A percentile compares a stretch with the other conserved stretches of the same genome.
phyloP scores from a whole-genome alignment of 495 filamentous ascomycete species.

The Bathelium albidoporum region DNA sequence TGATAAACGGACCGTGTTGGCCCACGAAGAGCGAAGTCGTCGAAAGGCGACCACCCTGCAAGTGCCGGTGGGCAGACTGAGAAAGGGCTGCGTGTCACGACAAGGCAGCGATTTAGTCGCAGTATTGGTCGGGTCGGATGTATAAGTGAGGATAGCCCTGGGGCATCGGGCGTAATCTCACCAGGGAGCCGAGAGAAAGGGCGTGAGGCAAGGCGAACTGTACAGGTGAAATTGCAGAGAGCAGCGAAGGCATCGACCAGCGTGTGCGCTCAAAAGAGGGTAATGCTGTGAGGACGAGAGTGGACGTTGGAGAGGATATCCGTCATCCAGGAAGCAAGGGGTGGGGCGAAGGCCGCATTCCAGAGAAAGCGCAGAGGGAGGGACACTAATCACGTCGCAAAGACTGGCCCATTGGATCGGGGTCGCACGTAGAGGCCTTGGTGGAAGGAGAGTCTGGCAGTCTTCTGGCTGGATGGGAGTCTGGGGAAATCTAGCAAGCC shows the following conservation, averaged over 20 bases:
- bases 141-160: background rate
- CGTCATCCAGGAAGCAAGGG: background rate
- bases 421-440: background rate
- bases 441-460: no score
- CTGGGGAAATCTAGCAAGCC: slow-evolving; percentile 3
- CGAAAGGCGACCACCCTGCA: no score
- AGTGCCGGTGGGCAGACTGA: no score
- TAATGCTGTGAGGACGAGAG: background rate
- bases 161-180: background rate
- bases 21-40: no score
- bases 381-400: background rate
- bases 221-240: background rate
- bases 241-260: slow-evolving; percentile 4
- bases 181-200: background rate
- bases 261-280: slow-evolving; percentile 4
- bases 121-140: background rate
- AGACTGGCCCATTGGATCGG: background rate
- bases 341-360: background rate
- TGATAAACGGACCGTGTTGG: background rate
- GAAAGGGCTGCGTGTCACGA: background rate
- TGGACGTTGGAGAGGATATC: background rate
- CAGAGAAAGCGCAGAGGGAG: background rate
- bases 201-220: background rate
- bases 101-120: background rate
- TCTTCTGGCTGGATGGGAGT: background rate